These are phyloP conservation scores for Saprolegnia parasitica DNA, from an alignment of 352 stramenopile genomes.

Conservation along the genomic window DNA sequence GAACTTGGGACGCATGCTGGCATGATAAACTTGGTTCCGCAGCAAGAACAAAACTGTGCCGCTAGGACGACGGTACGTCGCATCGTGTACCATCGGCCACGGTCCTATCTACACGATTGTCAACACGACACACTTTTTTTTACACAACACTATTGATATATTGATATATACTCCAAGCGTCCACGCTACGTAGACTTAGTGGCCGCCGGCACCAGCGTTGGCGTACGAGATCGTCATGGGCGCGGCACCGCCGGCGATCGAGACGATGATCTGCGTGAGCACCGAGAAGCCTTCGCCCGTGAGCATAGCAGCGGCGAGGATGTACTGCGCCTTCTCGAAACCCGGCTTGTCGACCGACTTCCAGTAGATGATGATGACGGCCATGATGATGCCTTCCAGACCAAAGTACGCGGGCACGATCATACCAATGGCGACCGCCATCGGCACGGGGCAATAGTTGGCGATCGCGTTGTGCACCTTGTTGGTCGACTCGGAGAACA, in stretches of 20 bases:
- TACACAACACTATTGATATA: no score
- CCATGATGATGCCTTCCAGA: slow-evolving; percentile 15
- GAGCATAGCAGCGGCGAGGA: slow-evolving; percentile 22
- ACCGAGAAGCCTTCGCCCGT: slow-evolving; percentile 26
- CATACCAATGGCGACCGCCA: slow-evolving; percentile 26
- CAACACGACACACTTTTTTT: no score
- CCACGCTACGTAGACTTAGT: no score
- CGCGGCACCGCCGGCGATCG: background rate
- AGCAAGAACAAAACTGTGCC: no score
- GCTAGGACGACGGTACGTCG: no score
- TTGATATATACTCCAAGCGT: no score
- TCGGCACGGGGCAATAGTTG: slow-evolving; percentile 22
- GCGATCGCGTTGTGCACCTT: background rate
- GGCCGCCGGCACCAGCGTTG: background rate
- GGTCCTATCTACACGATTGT: background rate
- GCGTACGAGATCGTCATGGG: slow-evolving; percentile 14
- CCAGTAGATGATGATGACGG: slow-evolving; percentile 18
- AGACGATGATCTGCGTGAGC: slow-evolving; percentile 27
- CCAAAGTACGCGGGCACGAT: slow-evolving; percentile 25
- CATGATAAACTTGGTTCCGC: no score
- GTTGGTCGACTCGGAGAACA: slow-evolving; percentile 13
- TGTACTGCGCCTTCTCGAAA: slow-evolving; percentile 27
- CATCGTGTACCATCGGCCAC: background rate
- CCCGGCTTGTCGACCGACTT: background rate
- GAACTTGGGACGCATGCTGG: no score